A percentile compares a stretch with the other conserved stretches of the same genome.
Evolutionary conservation across 148 eudicot genomes (phyloP).

Genomic region (Agrostemma githago): DNA sequence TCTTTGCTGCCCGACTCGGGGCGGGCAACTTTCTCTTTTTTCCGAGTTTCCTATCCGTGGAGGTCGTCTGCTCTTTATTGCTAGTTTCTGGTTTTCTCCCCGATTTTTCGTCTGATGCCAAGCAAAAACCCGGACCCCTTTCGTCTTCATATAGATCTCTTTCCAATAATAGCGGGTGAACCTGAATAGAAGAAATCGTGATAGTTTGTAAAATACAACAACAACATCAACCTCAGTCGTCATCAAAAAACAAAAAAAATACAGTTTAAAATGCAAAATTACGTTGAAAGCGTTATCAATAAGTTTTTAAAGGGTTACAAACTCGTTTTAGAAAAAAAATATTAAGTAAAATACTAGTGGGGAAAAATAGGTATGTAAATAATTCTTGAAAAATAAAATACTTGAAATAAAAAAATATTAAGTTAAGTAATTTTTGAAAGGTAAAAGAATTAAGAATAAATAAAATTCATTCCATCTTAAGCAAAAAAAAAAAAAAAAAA

Average conservation of each 20-base stretch:
- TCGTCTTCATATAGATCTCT: slow-evolving; percentile 47
- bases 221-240: no score
- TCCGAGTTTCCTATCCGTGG: slow-evolving; percentile 29
- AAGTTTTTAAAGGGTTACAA: no score
- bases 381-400: no score
- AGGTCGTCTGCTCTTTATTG: slow-evolving; percentile 25
- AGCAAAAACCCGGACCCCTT: slow-evolving; percentile 21
- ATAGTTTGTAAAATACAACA: neutral
- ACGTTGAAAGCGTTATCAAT: no score
- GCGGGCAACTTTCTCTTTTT: slow-evolving; percentile 53
- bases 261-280: no score
- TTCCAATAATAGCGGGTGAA: slow-evolving; percentile 67
- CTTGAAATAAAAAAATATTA: no score
- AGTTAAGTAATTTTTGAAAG: no score
- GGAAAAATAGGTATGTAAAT: no score
- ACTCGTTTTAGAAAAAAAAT: no score
- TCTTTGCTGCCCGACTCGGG: slow-evolving; percentile 26
- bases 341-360: no score
- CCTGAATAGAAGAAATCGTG: slow-evolving; percentile 51
- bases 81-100: slow-evolving; percentile 35
- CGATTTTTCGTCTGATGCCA: slow-evolving; percentile 34
- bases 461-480: neutral
- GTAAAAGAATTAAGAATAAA: no score
- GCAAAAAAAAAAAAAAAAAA: slow-evolving; percentile 12
- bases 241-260: no score